Percentiles rank a stretch among this genome's conserved stretches.
phyloP scores from a whole-genome alignment of 1,284 basidiomycete species.

The Tremellales sp. region DNA sequence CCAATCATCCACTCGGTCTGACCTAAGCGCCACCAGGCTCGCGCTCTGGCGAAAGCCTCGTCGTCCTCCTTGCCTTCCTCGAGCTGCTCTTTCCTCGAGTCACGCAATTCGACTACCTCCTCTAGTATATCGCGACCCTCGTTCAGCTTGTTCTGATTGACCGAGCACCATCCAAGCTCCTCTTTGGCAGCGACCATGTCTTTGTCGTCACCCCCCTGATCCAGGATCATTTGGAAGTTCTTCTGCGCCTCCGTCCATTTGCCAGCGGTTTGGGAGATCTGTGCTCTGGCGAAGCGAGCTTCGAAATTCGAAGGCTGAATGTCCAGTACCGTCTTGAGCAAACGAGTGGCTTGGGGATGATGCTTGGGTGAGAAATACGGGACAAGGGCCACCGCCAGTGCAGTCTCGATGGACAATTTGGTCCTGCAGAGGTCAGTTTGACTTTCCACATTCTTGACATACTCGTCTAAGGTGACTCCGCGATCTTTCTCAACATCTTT shows the following conservation, averaged over 20 bases:
- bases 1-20: conserved; percentile 70
- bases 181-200: conserved; percentile 68
- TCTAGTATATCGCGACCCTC: conserved; percentile 59
- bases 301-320: conserved; percentile 61
- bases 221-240: conserved; percentile 57
- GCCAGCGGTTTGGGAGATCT: conserved; percentile 61
- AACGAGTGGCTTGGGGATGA: conserved; percentile 68
- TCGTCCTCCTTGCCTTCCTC: conserved; percentile 50
- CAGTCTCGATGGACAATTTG: conserved; percentile 37
- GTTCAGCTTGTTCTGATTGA: conserved; percentile 57
- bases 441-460: conserved; percentile 19
- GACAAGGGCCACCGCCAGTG: conserved; percentile 59
- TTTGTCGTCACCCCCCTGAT: conserved; percentile 36
- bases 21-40: conserved; percentile 81
- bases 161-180: conserved; percentile 81
- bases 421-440: conserved; percentile 13
- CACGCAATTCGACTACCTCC: conserved; percentile 58
- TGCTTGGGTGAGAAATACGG: conserved; percentile 87
- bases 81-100: conserved; percentile 55
- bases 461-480: conserved; percentile 53
- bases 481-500: conserved; percentile 58
- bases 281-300: conserved; percentile 70
- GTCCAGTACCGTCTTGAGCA: conserved; percentile 68
- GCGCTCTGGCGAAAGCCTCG: conserved; percentile 55
- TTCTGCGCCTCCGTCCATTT: conserved; percentile 68